A percentile compares a stretch with the other conserved stretches of the same genome.
Conservation (phyloP, 176 grass and related monocot species). For the Themeda triandra region DNA sequence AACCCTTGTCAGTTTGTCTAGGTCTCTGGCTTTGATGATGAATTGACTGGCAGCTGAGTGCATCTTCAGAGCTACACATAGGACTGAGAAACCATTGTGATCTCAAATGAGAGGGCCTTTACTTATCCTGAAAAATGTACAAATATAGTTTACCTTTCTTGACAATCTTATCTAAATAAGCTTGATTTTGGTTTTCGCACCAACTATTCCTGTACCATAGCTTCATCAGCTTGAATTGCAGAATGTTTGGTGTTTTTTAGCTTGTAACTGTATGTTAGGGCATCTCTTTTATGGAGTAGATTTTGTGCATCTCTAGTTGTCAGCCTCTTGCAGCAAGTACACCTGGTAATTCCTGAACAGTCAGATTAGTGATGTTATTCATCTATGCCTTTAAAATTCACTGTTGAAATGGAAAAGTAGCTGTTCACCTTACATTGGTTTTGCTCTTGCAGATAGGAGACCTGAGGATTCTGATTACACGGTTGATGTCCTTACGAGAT, state of each 20-base stretch:
- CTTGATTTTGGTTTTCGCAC: neutral
- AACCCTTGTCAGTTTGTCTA: neutral
- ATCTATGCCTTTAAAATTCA: neutral
- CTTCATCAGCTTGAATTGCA: neutral
- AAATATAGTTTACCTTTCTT: neutral
- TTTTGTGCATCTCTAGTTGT: neutral
- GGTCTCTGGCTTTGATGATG: neutral
- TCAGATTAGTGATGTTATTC: neutral
- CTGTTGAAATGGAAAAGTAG: neutral
- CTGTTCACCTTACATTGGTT: neutral
- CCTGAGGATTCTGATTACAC: conserved; percentile 82
- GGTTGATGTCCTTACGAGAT: conserved; percentile 82
- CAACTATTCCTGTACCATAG: neutral
- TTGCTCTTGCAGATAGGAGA: conserved; percentile 54
- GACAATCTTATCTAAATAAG: conserved; percentile 4
- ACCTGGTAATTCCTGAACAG: conserved; percentile 11
- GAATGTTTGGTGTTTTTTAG: neutral
- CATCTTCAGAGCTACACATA: neutral
- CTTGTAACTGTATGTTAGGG: neutral
- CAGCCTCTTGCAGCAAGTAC: neutral
- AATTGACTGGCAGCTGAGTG: conserved; percentile 3
- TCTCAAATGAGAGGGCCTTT: neutral
- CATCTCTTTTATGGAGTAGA: neutral
- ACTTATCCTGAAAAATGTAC: neutral
- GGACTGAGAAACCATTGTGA: neutral